Base-by-base conservation (phyloP, 495 filamentous ascomycete genomes). In the Aspergillus sclerotioniger region DNA sequence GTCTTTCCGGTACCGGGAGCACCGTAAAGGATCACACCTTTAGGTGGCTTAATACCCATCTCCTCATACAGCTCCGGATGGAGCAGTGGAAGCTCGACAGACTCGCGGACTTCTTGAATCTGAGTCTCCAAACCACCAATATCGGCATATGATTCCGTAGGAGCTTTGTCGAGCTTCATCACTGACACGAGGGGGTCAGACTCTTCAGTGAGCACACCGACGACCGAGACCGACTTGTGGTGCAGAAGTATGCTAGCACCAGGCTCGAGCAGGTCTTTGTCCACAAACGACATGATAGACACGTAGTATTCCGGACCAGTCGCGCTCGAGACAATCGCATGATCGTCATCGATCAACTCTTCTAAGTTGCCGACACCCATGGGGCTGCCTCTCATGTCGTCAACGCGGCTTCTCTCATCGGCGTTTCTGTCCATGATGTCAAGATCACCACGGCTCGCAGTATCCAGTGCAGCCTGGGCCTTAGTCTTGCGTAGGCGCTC, bases 271-370 rank as follows among this genome's bases (percentile, higher is more conserved):
- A 99, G 83, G 67, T 99, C 94, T 76, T 99, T 99, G 79, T 99
- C 94, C 39, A 99, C 94, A 65, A 99, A 99, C 41, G 93, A 97
- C 94, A 99, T 99, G 82, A 99, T 99, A 51, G 92, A 96, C 58
- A 99, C 94, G 71, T 99, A 99, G 79, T 97, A 99, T 72, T 99
- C 94, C 2, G 94, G 95, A 0, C 94, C 94, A 12, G 95, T 97
- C 4, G 95, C 93, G 70, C 91, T 96, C 9, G 91, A 96, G 43
- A 99, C 95, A 67, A 99, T 99, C 57, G 94, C 94, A 68, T 99
- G 94, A 76, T 99, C 94, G 75, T 99, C 94, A 73, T 99, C 94
- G 67, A 99, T 99, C 85, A 99, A 89, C 78, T 99, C 94, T 74
- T 98, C 94, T 66, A 99, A 74, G 60, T 94, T 97, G 43, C 94